These are phyloP conservation scores for Globisporangium apiculatum DNA, from an alignment of 352 stramenopile species.

Conservation along the genomic window DNA sequence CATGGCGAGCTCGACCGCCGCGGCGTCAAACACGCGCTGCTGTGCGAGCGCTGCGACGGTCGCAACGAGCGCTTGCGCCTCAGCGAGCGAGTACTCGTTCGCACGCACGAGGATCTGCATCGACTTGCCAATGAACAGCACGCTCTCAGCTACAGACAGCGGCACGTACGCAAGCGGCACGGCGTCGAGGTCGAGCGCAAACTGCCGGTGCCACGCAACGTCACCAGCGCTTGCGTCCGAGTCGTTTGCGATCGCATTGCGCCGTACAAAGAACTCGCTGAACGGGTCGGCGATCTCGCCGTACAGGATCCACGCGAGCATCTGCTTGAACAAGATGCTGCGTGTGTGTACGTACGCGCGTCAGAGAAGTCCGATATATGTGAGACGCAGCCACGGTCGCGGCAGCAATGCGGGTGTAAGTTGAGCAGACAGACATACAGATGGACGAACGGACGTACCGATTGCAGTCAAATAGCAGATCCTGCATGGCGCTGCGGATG, in stretches of 20 bases:
- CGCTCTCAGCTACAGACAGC: conserved; percentile 44
- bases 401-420: background rate
- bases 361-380: background rate
- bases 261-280: conserved; percentile 64
- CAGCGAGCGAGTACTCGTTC: conserved; percentile 34
- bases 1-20: conserved; percentile 43
- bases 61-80: conserved; percentile 40
- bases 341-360: background rate
- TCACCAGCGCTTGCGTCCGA: conserved; percentile 4
- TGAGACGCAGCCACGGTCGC: background rate
- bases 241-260: conserved; percentile 11
- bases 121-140: conserved; percentile 64
- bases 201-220: conserved; percentile 42
- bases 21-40: conserved; percentile 35
- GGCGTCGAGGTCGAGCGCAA: conserved; percentile 43
- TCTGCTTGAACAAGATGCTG: conserved; percentile 71
- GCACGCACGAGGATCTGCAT: conserved; percentile 46
- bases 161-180: conserved; percentile 60
- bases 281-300: conserved; percentile 63
- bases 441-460: conserved; percentile 17
- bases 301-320: conserved; percentile 78
- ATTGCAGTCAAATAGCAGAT: conserved; percentile 46
- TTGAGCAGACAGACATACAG: background rate
- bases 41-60: conserved; percentile 29
- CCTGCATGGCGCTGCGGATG: conserved; percentile 42